Base-by-base conservation (phyloP, 768 basidiomycete species). In the Psilocybe tampanensis region DNA sequence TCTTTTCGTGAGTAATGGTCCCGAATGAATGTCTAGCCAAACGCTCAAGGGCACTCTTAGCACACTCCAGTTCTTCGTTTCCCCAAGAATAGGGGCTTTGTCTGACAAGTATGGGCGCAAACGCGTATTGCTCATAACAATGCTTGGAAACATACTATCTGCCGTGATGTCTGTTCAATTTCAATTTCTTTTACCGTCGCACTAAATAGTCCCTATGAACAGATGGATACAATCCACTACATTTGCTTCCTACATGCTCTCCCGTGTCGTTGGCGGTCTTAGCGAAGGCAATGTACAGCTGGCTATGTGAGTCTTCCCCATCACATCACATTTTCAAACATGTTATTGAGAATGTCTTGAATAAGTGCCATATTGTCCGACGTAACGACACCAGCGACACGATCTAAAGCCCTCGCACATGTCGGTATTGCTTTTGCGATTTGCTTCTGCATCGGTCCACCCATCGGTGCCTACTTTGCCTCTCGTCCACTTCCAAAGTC, bases 261-360 rank as follows among this genome's bases (percentile, higher is more conserved):
- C 95, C 8, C 85, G 96, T 13, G 79, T 98, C 5, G 86, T 98
- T 33, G 95, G 95, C 9, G 96, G 96, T 3, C 77, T 98, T 8
- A 94, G 92, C 66, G 96, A 99, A 76, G 96, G 96, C 44, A 99
- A 99, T 67, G 96, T 98, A 11, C 96, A 99, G 69, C 78, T 99
- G 44, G 90, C 92, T 44, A 95, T 95, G 94, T 94, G 67, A 63
- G 89, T 81, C 29, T 45, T 26, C n/a, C n/a, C n/a, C 22, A 15
- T 23, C 29, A 24, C 24, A 55, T 44, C 43, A 2, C n/a, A 29
- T 5, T 11, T 24, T 23, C 21, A 18, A 21, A 23, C 22, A 22
- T 24, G 17, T 33, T 34, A 18, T 19, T 26, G 18, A 43, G 26
- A 44, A 23, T 55, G 33, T 26, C 33, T 36, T 44, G n/a, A n/a